phyloP scores from a whole-genome alignment of 495 filamentous ascomycete genomes.

The Penicillium coprophilum region DNA sequence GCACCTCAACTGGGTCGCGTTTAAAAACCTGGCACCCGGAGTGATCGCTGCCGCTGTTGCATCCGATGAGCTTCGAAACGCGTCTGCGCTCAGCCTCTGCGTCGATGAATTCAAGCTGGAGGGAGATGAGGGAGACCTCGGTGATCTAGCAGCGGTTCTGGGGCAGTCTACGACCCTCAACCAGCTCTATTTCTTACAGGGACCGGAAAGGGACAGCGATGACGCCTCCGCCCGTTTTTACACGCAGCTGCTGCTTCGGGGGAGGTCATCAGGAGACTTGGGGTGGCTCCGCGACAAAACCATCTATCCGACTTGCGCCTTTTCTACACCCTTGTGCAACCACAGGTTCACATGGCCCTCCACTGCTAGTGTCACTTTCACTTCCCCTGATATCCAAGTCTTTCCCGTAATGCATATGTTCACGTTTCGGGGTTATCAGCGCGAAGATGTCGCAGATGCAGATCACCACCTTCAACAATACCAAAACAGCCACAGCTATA shows the following conservation, averaged over 20 bases:
- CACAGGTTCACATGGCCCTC: not conserved
- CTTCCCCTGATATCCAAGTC: constrained; percentile 2
- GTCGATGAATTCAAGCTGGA: constrained; percentile 6
- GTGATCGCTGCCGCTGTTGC: constrained; percentile 16
- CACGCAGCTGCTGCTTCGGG: constrained; percentile 1
- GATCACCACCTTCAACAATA: constrained; percentile 8
- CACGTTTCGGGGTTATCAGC: constrained; percentile 9
- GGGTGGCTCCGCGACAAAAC: constrained; percentile 15
- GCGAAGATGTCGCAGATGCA: constrained; percentile 15
- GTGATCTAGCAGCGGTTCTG: constrained; percentile 12
- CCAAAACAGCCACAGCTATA: not conserved
- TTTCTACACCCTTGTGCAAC: constrained; percentile 12
- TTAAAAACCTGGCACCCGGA: constrained; percentile 14
- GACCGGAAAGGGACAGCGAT: constrained; percentile 15
- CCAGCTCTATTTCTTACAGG: constrained; percentile 21
- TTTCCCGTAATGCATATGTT: constrained; percentile 14
- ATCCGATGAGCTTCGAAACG: constrained; percentile 16
- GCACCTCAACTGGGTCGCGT: constrained; percentile 21
- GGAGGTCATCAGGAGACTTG: constrained; percentile 13
- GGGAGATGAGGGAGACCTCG: constrained; percentile 11
- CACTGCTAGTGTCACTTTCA: not conserved
- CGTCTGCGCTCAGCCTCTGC: constrained; percentile 23
- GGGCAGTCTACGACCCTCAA: constrained; percentile 14
- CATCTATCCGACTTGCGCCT: constrained; percentile 18
- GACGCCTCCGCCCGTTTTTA: constrained; percentile 15